Evolutionary conservation across 495 filamentous ascomycete genomes (phyloP), one percentile per base, ranked within the genome.

Genomic region (Delitschia confertaspora): DNA sequence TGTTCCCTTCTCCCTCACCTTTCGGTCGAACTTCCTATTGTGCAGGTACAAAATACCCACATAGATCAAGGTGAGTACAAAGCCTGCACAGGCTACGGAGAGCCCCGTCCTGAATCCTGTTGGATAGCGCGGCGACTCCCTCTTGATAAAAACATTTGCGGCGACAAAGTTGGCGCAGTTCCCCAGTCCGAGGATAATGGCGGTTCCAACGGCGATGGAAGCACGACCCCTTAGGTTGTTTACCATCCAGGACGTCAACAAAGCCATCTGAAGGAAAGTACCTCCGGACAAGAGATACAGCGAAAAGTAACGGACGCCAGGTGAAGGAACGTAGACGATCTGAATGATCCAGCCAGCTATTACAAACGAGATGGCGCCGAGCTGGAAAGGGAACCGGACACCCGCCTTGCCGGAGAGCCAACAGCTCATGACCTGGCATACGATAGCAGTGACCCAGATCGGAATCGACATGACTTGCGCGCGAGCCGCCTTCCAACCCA

Each of bases 131-230:
- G 51, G 51, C 33, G 27, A 16, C 27, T 54, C 51, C 11, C 18
- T 35, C 39, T 38, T 54, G 33, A 54, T 45, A 20, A 54, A 54
- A 2, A 54, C 51, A 32, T 54, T 54, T 0, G 26, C n/a, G 1
- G 51, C 51, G 8, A 54, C 51, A 17, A 54, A 54, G 25, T 54
- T 54, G 9, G 51, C 51, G 30, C 51, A 54, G 29, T 54, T 54
- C 1, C 51, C 51, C 6, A 54, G 30, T 6, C 51, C 51, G 1
- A 54, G 34, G 14, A 54, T 36, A 6, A 54, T 45, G 11, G 51
- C 51, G 1, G 45, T 45, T 10, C 51, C 51, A 5, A 45, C 45
- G 4, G 38, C 51, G 21, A 34, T 42, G 14, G 26, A 34, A 3
- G 51, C 51, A 22, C 51, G 13, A 7, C 51, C 51, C 3, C 51